Evolutionary conservation across 2,329 filamentous ascomycete genomes (phyloP), one percentile per base, ranked within the genome.

Genomic region (Fusarium tanahbumbuense): DNA sequence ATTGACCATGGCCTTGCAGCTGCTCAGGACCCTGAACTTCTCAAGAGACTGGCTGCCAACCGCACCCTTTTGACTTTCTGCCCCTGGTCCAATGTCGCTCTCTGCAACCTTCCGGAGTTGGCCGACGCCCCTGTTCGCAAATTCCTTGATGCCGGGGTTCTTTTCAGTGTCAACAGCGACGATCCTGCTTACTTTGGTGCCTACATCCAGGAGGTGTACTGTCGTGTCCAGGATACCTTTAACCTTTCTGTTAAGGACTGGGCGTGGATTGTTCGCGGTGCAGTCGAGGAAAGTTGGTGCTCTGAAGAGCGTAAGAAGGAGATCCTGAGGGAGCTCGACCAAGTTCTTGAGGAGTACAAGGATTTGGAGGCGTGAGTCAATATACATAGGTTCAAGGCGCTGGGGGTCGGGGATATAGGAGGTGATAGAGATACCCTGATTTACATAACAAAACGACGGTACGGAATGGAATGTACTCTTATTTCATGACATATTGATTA

Each of bases 1-100:
- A 92, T 95, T 74, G 92, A 94, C 76, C 91, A 95, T 76, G 92
- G 92, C 1, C 88, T 93, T 59, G 86, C 88, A 11, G 83, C 92
- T 11, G 83, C 86, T 8, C 84, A 91, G 45, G 88, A 93, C 68
- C 78, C 83, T 1, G 82, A 78, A 22, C 81, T 94, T 27, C 81
- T 93, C 77, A 76, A 82, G 64, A 83, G 86, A 25, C 83, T 93
- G 16, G 90, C 86, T 3, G 76, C 80, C 15, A 81, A 88, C 58
- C 81, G 85, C 40, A 88, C 87, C 22, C 75, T 94, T 76, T 78
- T 94, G 60, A 92, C 91, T 0, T 83, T 93, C 40, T 95, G 92
- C 75, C 92, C 92, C 2, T 76, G 93, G 64, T 92, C 89, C 71
- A 94, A 95, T 78, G 87, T 94, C 6, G 75, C 72, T 4, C 73